Base-by-base conservation (phyloP, 2,329 filamentous ascomycete genomes). In the Pochonia chlamydosporia region DNA sequence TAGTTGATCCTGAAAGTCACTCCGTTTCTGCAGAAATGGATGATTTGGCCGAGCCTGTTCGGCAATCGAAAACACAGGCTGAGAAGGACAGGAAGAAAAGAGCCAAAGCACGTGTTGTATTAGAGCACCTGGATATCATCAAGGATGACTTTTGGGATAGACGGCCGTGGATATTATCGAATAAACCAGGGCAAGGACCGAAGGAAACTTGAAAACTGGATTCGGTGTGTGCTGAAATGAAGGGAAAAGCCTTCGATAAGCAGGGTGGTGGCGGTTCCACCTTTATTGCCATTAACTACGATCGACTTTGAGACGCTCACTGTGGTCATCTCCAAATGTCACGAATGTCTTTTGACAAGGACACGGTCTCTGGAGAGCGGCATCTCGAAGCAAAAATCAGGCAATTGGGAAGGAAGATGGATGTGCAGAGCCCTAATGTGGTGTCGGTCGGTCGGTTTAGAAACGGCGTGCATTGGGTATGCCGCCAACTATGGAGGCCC, bases 91-190 rank as follows among this genome's bases (percentile, higher is more conserved):
- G 76, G 62, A 97, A 96, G 71, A 77, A 82, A 52, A 79, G 86
- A 46, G 76, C 79, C 49, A 96, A 96, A 65, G 91, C 90, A 1
- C 78, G 78, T 44, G 83, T 99, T 40, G 79, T 88, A 30, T 76
- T 95, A 31, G 84, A 91, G 61, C 90, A 97, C 71, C 69, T 93
- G 50, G 93, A 99, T 68, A 87, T 99, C 58, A 97, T 99, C 67
- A 90, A 87, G 58, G 89, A 97, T 65, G 87, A 89, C 3, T 99
- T 99, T 62, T 99, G 93, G 93, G 78, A 89, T 53, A 78, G 76
- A 58, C 76, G 91, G 61, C 90, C 91, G 2, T 97, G 91, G 89
- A 74, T 93, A 48, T 63, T 91, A 45, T 87, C 84, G 1, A 85
- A 85, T 53, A 86, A 82, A 64, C 84, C 85, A 5, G 85, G 85